These are phyloP conservation scores for Ceratobasidium sp. DNA, from an alignment of 1,284 basidiomycete species.

Conservation along the genomic window DNA sequence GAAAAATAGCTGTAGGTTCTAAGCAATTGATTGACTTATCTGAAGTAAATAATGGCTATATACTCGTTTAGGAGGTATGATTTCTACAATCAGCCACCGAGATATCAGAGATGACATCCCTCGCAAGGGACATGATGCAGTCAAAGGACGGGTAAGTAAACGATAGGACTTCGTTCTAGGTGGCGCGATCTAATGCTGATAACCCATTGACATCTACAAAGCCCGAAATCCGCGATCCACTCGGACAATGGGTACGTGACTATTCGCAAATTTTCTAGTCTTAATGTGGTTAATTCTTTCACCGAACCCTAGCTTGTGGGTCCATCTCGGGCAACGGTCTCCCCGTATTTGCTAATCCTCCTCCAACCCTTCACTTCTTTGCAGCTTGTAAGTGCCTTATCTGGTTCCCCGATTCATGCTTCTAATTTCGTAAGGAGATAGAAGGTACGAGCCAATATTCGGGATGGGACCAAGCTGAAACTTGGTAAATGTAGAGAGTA, in stretches of 20 bases:
- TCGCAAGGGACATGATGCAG: slow-evolving; percentile 1
- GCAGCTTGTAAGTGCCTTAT: background rate
- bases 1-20: background rate
- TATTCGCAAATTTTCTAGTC: background rate
- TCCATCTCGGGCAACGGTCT: background rate
- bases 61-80: background rate
- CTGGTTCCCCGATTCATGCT: background rate
- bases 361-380: background rate
- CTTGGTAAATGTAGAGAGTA: slow-evolving; percentile 1
- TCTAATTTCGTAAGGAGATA: background rate
- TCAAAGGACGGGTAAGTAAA: background rate
- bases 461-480: background rate
- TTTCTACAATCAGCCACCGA: background rate
- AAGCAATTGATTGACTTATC: too few relatives aligned
- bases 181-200: too few relatives aligned
- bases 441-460: background rate
- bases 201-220: background rate
- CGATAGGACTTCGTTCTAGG: background rate
- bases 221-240: slow-evolving; percentile 1
- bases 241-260: slow-evolving; percentile 8
- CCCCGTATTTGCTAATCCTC: background rate
- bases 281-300: background rate
- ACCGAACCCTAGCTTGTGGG: background rate
- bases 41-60: too few relatives aligned
- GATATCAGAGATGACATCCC: background rate